Evolutionary conservation across 2,329 filamentous ascomycete species (phyloP).

Genomic region (Cercospora sesami): DNA sequence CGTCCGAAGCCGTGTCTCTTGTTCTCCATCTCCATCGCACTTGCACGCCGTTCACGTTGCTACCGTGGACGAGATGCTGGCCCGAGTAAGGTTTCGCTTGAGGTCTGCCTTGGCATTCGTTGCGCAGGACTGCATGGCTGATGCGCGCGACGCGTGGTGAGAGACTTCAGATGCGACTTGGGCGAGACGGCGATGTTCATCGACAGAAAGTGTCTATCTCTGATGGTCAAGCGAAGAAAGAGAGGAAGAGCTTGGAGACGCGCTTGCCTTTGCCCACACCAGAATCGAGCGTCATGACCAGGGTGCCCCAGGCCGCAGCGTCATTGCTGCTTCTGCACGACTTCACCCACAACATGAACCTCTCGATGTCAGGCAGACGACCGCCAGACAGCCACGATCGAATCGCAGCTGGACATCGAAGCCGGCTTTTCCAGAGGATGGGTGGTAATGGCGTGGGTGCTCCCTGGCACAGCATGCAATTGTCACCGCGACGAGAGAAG

Average conservation of each 20-base stretch:
- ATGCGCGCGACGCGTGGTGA: background rate
- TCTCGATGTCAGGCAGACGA: background rate
- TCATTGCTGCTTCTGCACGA: background rate
- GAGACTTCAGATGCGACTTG: too few relatives aligned
- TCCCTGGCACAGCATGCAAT: background rate
- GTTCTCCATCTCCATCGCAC: background rate
- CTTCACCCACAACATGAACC: background rate
- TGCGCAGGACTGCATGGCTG: background rate
- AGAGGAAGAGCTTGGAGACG: background rate
- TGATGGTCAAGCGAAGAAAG: too few relatives aligned
- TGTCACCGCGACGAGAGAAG: background rate
- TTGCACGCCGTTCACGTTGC: background rate
- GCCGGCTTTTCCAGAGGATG: background rate
- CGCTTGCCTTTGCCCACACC: background rate
- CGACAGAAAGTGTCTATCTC: too few relatives aligned
- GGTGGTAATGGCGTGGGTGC: background rate
- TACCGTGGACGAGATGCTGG: background rate
- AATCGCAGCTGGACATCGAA: background rate
- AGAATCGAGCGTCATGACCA: background rate
- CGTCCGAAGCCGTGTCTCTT: background rate
- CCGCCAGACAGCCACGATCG: background rate
- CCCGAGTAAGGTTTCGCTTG: slow-evolving; percentile 1
- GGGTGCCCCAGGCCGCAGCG: background rate
- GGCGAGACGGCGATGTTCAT: too few relatives aligned
- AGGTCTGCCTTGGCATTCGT: background rate